phyloP scores from a whole-genome alignment of 2,329 filamentous ascomycete genomes.

The Pestalotiopsis sp. region DNA sequence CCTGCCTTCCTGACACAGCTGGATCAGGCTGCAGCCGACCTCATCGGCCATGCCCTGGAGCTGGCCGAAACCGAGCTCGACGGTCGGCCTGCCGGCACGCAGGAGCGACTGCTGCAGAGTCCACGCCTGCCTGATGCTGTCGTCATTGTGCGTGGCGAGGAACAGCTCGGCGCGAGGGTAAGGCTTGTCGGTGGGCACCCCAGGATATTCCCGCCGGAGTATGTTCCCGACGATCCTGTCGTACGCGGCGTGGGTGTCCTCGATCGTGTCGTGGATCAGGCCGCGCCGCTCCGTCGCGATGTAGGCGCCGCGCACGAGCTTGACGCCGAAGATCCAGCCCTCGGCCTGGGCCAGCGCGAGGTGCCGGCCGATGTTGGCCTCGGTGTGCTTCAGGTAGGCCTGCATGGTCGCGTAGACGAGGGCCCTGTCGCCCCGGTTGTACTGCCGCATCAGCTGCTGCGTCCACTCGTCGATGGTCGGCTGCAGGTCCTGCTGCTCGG shows the following conservation, averaged over 20 bases:
- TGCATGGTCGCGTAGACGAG: conserved; percentile 1
- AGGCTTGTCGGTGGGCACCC: not conserved
- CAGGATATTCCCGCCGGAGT: not conserved
- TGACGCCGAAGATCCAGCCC: conserved; percentile 4
- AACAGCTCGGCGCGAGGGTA: not conserved
- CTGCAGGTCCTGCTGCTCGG: conserved; percentile 6
- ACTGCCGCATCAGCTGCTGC: not conserved
- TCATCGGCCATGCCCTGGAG: conserved; percentile 4
- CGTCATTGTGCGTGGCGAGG: conserved; percentile 4
- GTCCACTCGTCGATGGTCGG: conserved; percentile 4
- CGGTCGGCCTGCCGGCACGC: not conserved
- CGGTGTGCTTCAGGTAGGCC: not conserved
- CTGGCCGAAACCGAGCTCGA: not conserved
- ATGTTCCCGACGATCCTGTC: not conserved
- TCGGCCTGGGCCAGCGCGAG: not conserved
- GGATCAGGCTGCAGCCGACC: not conserved
- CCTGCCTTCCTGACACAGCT: not conserved
- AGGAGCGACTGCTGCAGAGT: not conserved
- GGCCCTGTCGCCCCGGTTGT: not conserved
- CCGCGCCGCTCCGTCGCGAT: not conserved
- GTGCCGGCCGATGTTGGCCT: not conserved
- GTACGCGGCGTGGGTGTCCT: not conserved
- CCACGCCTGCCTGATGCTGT: not conserved
- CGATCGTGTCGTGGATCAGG: conserved; percentile 4
- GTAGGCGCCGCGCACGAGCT: conserved; percentile 7